Evolutionary conservation across 805 yeast species (phyloP).

Genomic region (Candida endomychidarum): DNA sequence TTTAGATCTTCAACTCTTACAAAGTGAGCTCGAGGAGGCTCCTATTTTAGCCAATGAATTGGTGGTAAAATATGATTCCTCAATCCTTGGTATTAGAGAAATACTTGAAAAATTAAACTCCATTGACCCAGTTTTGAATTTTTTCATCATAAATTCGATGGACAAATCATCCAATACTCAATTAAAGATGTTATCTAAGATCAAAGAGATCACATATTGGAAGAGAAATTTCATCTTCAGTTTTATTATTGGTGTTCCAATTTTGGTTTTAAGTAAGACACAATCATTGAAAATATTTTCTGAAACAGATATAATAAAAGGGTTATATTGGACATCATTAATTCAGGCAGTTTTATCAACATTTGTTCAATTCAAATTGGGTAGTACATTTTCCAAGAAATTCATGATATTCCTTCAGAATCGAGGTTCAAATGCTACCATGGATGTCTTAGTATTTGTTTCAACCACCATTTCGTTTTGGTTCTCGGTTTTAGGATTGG

Average conservation of each 20-base stretch:
- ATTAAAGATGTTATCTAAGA: slow-evolving; percentile 62
- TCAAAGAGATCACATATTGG: slow-evolving; percentile 76
- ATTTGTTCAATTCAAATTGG: slow-evolving; percentile 66
- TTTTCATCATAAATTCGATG: slow-evolving; percentile 44
- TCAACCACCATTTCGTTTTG: slow-evolving; percentile 78
- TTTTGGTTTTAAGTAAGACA: slow-evolving; percentile 51
- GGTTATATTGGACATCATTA: slow-evolving; percentile 63
- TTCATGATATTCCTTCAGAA: slow-evolving; percentile 66
- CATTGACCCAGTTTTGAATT: slow-evolving; percentile 56
- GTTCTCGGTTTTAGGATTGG: slow-evolving; percentile 68
- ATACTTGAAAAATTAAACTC: slow-evolving; percentile 47
- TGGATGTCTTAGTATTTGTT: slow-evolving; percentile 87
- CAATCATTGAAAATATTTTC: slow-evolving; percentile 36
- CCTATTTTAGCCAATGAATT: slow-evolving; percentile 32
- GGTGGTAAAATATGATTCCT: slow-evolving; percentile 49
- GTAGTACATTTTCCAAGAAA: slow-evolving; percentile 62
- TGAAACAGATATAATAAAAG: slow-evolving; percentile 47
- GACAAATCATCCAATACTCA: slow-evolving; percentile 64
- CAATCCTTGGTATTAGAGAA: slow-evolving; percentile 59
- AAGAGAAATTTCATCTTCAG: slow-evolving; percentile 52
- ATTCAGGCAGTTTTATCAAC: slow-evolving; percentile 57
- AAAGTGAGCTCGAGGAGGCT: background rate
- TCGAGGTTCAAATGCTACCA: slow-evolving; percentile 61
- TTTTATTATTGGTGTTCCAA: slow-evolving; percentile 60
- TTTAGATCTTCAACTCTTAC: background rate